Evolutionary conservation across 495 filamentous ascomycete genomes (phyloP).

Genomic region (Bombardia bombarda): DNA sequence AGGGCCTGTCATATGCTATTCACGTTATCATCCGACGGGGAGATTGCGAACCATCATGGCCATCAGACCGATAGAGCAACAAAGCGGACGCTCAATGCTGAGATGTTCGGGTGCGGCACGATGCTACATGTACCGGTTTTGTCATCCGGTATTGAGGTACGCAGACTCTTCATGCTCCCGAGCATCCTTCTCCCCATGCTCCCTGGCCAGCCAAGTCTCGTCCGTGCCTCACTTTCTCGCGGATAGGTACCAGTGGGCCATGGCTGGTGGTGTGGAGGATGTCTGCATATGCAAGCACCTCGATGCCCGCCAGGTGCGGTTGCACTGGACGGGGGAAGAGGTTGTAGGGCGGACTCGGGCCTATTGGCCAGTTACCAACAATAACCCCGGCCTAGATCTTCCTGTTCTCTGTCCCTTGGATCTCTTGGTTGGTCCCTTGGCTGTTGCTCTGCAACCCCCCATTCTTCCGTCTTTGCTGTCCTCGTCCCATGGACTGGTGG

Average conservation of each 20-base stretch:
- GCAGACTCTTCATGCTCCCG: slow-evolving; percentile 9
- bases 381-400: background rate
- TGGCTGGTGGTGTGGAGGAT: slow-evolving; percentile 5
- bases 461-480: too few species aligned
- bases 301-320: slow-evolving; percentile 14
- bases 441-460: background rate
- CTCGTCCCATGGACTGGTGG: too few species aligned
- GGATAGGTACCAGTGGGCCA: slow-evolving; percentile 9
- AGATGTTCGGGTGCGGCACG: background rate
- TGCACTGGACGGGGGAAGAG: slow-evolving; percentile 14
- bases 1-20: background rate
- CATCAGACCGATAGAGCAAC: background rate
- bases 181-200: slow-evolving; percentile 11
- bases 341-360: slow-evolving; percentile 11
- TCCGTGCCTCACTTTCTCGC: slow-evolving; percentile 8
- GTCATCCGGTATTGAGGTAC: slow-evolving; percentile 5
- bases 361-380: slow-evolving; percentile 16
- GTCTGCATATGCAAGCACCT: slow-evolving; percentile 16
- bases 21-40: background rate
- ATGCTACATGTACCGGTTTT: background rate
- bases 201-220: slow-evolving; percentile 2
- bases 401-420: background rate
- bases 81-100: background rate
- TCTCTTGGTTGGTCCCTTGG: background rate
- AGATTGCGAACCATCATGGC: background rate